A percentile compares a stretch with the other conserved stretches of the same genome.
These are phyloP conservation scores for Austroboletus eburneus DNA, from an alignment of 768 basidiomycete species.

Conservation along the genomic window DNA sequence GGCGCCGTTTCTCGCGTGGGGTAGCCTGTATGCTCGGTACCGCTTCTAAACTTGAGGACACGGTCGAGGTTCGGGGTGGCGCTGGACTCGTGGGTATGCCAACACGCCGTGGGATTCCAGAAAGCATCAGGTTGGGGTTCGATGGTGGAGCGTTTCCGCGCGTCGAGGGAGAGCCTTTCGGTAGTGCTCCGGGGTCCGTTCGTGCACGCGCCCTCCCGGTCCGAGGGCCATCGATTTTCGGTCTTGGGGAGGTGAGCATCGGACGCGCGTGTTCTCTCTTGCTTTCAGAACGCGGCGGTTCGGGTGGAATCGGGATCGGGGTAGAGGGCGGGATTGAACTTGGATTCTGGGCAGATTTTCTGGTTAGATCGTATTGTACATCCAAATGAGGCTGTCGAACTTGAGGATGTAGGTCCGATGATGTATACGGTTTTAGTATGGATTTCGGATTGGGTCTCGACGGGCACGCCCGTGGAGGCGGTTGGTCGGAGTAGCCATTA, in stretches of 20 bases:
- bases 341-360: conserved; percentile 10
- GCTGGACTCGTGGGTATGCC: conserved; percentile 15
- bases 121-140: conserved; percentile 9
- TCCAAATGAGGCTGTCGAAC: conserved; percentile 8
- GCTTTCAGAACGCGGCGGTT: conserved; percentile 1
- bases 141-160: conserved; percentile 8
- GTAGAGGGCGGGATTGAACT: conserved; percentile 7
- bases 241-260: conserved; percentile 1
- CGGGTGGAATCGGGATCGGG: conserved; percentile 9
- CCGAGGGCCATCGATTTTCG: conserved; percentile 13
- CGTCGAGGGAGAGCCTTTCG: conserved; percentile 7
- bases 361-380: conserved; percentile 5
- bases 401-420: conserved; percentile 18
- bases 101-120: conserved; percentile 25
- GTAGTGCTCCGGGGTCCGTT: conserved; percentile 24
- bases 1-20: conserved; percentile 32
- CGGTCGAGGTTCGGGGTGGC: conserved; percentile 9
- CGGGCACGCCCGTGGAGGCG: conserved; percentile 17
- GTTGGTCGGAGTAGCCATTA: conserved; percentile 9
- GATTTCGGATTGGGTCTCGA: conserved; percentile 32
- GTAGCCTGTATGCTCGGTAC: conserved; percentile 29
- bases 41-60: conserved; percentile 24
- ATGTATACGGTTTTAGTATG: conserved; percentile 22
- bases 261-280: conserved; percentile 8
- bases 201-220: conserved; percentile 27